Evolutionary conservation across 148 eudicot genomes (phyloP), one percentile per base, ranked within the genome.

Genomic region (Rhododendron ferrugineum): DNA sequence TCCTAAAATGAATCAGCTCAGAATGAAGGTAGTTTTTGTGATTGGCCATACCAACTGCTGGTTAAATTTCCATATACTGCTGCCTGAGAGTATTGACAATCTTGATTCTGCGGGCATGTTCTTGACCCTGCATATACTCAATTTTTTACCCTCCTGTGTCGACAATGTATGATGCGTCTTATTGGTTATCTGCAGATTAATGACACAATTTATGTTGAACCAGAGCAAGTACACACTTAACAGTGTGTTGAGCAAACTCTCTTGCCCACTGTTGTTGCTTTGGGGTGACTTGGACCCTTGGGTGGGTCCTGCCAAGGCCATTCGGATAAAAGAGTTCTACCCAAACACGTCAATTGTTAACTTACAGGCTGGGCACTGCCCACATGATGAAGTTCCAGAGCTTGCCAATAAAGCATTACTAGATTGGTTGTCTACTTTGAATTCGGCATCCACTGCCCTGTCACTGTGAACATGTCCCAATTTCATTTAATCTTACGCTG

Each of bases 231-330:
- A 97, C 90, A 94, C 99, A 52, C 95, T 97, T 22, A 92, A 97
- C 89, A 92, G 98, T 78, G 93, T 97, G 37, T 86, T 97, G 84
- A 92, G 93, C 91, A 76, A 95, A 86, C 90, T 97, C 26, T 89
- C 98, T 47, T 97, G 99, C 86, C 99, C 98, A 1, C 75, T 97
- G 80, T 86, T 97, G 86, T 88, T 97, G 80, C 84, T 95, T 54
- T 97, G 99, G 99, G 99, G 98, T 74, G 98, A 97, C 86, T 91
- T 93, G 28, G 99, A 97, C 89, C 99, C 99, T 3, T 97, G 99
- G 99, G 96, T 95, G 76, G 99, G 98, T 34, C 93, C 98, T 42
- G 87, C 94, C 62, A 97, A 97, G 90, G 98, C 99, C 56, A 80
- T 82, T 56, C 86, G 91, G 81, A 97, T 97, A 88, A 97, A 93